These are phyloP conservation scores for Mariannaea sp. DNA, from an alignment of 2,329 filamentous ascomycete species.

Conservation along the genomic window DNA sequence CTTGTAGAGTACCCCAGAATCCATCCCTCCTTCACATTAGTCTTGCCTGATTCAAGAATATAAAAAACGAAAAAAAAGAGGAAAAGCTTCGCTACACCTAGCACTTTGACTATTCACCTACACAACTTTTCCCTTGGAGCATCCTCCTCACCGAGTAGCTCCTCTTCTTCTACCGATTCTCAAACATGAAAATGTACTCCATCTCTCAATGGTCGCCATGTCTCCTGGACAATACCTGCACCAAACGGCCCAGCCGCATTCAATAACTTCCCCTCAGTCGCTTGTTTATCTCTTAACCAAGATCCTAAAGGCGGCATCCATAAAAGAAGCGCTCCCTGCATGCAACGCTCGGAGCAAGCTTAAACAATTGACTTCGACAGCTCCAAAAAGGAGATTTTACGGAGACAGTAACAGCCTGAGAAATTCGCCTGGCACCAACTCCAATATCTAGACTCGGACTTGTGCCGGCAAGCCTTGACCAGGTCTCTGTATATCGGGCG, in stretches of 20 bases:
- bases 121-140: constrained; percentile 21
- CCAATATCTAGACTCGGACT: constrained; percentile 22
- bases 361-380: background rate
- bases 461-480: constrained; percentile 21
- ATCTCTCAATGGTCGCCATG: background rate
- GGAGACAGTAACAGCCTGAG: no score
- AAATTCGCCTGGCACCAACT: no score
- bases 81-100: background rate
- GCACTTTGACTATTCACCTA: background rate
- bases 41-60: background rate
- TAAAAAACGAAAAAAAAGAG: constrained; percentile 7
- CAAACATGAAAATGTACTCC: background rate
- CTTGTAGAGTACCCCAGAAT: background rate
- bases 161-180: constrained; percentile 15
- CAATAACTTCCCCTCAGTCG: constrained; percentile 6
- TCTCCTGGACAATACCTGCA: background rate
- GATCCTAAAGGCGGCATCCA: background rate
- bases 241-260: background rate
- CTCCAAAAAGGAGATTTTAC: background rate
- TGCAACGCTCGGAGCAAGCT: background rate
- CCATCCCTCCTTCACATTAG: constrained; percentile 1
- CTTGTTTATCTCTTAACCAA: background rate
- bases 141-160: constrained; percentile 38
- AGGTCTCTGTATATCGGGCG: constrained; percentile 14
- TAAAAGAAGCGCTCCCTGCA: background rate